These are phyloP conservation scores for Cladophialophora psammophila DNA, from an alignment of 2,329 filamentous ascomycete genomes.

Conservation along the genomic window DNA sequence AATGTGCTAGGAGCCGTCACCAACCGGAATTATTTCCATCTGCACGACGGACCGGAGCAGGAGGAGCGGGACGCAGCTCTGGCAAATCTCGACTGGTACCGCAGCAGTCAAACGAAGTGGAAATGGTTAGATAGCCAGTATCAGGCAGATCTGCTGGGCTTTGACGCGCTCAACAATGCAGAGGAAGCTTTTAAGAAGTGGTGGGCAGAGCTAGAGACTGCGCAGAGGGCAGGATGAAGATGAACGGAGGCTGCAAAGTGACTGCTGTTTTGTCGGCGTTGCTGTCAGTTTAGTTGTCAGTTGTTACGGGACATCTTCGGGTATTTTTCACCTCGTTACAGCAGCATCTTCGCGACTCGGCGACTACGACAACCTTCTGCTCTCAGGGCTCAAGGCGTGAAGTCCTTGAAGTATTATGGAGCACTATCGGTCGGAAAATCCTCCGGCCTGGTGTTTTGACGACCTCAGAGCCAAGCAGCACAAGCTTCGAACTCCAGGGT, in stretches of 20 bases:
- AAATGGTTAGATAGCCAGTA: slow-evolving; percentile 23
- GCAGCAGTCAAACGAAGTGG: slow-evolving; percentile 8
- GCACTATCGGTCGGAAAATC: neutral
- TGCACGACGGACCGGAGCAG: slow-evolving; percentile 14
- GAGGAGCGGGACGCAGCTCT: slow-evolving; percentile 11
- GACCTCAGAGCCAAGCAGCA: neutral
- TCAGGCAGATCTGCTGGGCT: slow-evolving; percentile 20
- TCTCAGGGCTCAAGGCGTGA: neutral
- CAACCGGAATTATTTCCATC: slow-evolving; percentile 10
- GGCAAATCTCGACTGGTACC: slow-evolving; percentile 4
- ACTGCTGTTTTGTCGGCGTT: too few relatives aligned
- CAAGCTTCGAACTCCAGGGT: neutral
- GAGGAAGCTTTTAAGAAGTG: slow-evolving; percentile 16
- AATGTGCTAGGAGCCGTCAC: slow-evolving; percentile 17
- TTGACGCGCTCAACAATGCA: slow-evolving; percentile 20
- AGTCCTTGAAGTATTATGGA: neutral
- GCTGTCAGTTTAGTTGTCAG: too few relatives aligned
- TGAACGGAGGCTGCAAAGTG: neutral
- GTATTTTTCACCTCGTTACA: too few relatives aligned
- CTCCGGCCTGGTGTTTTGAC: neutral
- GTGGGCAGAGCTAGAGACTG: slow-evolving; percentile 4
- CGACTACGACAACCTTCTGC: neutral
- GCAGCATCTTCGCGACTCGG: too few relatives aligned
- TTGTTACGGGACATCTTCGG: too few relatives aligned
- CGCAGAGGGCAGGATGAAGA: neutral